Conservation (phyloP, 345 rosid species). For the Eucalyptus sp. region DNA sequence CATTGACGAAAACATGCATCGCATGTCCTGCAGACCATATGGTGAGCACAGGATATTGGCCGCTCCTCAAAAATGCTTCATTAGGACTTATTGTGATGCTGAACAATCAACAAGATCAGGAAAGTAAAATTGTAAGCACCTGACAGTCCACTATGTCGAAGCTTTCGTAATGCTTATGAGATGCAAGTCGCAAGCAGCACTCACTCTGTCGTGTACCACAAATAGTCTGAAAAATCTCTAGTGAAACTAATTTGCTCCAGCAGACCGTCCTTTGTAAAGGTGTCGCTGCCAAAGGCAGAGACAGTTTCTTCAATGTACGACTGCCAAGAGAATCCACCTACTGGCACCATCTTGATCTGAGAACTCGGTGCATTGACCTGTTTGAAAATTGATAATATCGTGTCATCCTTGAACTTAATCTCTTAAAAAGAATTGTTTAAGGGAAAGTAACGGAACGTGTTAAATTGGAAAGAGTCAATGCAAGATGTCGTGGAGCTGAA, state of each 20-base stretch:
- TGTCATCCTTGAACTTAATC: background rate
- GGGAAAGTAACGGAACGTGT: background rate
- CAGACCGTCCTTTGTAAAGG: constrained; percentile 17
- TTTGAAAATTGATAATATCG: background rate
- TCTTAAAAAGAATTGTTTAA: background rate
- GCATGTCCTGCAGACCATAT: constrained; percentile 76
- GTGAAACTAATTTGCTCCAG: constrained; percentile 24
- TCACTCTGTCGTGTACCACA: constrained; percentile 42
- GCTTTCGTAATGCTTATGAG: background rate
- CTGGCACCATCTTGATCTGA: constrained; percentile 19
- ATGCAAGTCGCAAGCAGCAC: background rate
- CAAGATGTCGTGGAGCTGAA: background rate
- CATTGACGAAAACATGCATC: constrained; percentile 62
- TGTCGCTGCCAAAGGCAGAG: constrained; percentile 9
- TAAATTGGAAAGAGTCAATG: background rate
- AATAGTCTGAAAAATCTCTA: constrained; percentile 28
- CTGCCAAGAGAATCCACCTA: constrained; percentile 19
- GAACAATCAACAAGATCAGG: background rate
- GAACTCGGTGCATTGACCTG: constrained; percentile 20
- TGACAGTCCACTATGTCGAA: background rate
- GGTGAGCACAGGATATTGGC: constrained; percentile 54
- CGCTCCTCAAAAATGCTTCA: constrained; percentile 60
- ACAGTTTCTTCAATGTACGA: constrained; percentile 23
- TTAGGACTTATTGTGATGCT: constrained; percentile 42
- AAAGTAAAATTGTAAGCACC: constrained; percentile 4